phyloP scores from a whole-genome alignment of 441 rosid genomes.

The Syzygium malaccense region DNA sequence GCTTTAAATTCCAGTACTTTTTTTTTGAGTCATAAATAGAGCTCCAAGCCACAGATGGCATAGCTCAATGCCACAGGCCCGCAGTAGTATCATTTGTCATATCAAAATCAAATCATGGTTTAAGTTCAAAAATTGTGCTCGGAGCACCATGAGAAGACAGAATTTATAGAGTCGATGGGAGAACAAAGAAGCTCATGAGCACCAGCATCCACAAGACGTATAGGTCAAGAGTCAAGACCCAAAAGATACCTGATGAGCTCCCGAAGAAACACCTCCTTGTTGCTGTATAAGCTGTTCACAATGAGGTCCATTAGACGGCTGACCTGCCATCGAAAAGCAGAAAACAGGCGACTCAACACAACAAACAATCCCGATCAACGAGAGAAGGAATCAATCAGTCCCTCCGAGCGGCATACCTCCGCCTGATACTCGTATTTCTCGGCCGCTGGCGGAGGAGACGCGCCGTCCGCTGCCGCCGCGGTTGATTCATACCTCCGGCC shows the following conservation, averaged over 20 bases:
- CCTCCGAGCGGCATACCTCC: slow-evolving; percentile 37
- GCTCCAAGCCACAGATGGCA: background rate
- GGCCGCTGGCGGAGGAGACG: slow-evolving; percentile 44
- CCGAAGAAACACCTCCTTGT: slow-evolving; percentile 93
- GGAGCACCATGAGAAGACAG: background rate
- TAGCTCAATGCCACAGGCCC: background rate
- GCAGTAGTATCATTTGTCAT: background rate
- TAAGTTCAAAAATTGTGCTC: background rate
- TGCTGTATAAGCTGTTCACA: slow-evolving; percentile 88
- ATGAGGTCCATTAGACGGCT: slow-evolving; percentile 98
- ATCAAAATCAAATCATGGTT: background rate
- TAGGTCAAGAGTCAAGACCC: background rate
- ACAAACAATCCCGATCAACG: background rate
- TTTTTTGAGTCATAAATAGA: background rate
- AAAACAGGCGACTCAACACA: background rate
- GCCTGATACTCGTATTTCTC: slow-evolving; percentile 93
- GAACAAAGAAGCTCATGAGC: background rate
- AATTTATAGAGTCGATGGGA: background rate
- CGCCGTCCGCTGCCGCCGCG: slow-evolving; percentile 58
- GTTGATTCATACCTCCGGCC: slow-evolving; percentile 50
- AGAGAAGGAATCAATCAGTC: background rate
- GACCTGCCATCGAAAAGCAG: slow-evolving; percentile 40
- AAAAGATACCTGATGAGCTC: slow-evolving; percentile 72
- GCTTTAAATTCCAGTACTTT: background rate
- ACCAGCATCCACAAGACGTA: background rate